These are phyloP conservation scores for Dryadomyces sulphureus DNA, from an alignment of 2,329 filamentous ascomycete genomes.

Conservation along the genomic window DNA sequence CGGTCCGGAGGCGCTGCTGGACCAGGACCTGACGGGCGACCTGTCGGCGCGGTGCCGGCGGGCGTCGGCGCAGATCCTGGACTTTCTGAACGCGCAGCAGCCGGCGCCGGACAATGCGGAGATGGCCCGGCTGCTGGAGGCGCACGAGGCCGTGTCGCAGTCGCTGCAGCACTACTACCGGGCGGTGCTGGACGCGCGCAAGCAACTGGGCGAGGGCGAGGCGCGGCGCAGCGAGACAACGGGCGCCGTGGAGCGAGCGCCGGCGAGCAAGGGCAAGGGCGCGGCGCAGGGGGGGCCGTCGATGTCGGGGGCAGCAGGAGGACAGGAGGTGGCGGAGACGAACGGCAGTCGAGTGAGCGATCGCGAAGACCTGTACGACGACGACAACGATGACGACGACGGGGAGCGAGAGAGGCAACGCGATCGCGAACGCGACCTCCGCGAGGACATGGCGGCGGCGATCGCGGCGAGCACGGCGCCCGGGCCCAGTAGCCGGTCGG, in stretches of 20 bases:
- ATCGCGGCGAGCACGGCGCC: constrained; percentile 10
- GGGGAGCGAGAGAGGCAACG: not conserved
- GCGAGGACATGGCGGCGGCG: constrained; percentile 9
- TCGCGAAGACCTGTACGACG: not conserved
- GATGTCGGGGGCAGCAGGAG: not conserved
- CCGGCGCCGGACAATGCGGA: constrained; percentile 84
- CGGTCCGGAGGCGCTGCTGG: constrained; percentile 56
- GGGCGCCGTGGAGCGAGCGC: constrained; percentile 13
- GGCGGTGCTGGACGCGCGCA: constrained; percentile 51
- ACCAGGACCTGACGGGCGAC: constrained; percentile 83
- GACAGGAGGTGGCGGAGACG: no score
- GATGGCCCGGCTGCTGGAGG: constrained; percentile 84
- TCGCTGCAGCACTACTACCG: constrained; percentile 76
- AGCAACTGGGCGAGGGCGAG: constrained; percentile 30
- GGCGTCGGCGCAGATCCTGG: constrained; percentile 68
- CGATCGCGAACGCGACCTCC: not conserved
- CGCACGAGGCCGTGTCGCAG: constrained; percentile 77
- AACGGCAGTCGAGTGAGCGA: not conserved
- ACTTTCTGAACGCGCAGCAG: constrained; percentile 67
- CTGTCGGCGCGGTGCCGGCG: constrained; percentile 76
- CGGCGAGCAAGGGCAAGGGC: constrained; percentile 15
- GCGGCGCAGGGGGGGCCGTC: constrained; percentile 2
- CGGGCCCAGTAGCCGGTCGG: constrained; percentile 1
- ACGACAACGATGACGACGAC: not conserved
- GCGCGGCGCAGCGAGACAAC: constrained; percentile 14